Conservation (phyloP, 129 eudicot genomes). For the Calendula officinalis region DNA sequence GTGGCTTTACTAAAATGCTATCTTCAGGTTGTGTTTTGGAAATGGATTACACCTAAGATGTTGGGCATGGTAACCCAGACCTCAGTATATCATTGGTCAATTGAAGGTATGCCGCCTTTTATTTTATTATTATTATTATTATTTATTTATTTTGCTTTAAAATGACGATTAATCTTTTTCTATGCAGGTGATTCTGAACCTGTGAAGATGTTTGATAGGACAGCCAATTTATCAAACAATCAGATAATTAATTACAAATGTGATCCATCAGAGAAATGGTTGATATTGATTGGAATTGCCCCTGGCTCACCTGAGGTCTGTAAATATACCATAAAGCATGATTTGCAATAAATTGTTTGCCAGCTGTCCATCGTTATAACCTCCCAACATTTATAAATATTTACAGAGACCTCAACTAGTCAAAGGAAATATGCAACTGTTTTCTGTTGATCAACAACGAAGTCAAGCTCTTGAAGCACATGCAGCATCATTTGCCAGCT, state of each 20-base stretch:
- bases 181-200: conserved; percentile 79
- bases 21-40: conserved; percentile 76
- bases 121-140: too few relatives aligned
- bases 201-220: conserved; percentile 87
- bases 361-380: neutral
- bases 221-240: conserved; percentile 83
- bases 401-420: conserved; percentile 87
- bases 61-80: conserved; percentile 80
- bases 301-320: conserved; percentile 94
- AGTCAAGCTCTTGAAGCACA: conserved; percentile 98
- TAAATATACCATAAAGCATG: neutral
- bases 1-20: neutral
- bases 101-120: conserved; percentile 50
- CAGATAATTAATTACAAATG: conserved; percentile 86
- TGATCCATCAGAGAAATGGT: conserved; percentile 91
- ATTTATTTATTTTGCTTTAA: neutral
- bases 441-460: conserved; percentile 87
- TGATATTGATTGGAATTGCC: conserved; percentile 94
- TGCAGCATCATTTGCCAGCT: conserved; percentile 89
- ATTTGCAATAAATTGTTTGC: neutral
- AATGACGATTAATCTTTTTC: neutral
- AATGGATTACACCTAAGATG: conserved; percentile 74
- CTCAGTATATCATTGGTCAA: conserved; percentile 79
- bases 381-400: neutral
- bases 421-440: conserved; percentile 93